Evolutionary conservation across 1,284 basidiomycete genomes (phyloP).

Genomic region (Waitea zeae): DNA sequence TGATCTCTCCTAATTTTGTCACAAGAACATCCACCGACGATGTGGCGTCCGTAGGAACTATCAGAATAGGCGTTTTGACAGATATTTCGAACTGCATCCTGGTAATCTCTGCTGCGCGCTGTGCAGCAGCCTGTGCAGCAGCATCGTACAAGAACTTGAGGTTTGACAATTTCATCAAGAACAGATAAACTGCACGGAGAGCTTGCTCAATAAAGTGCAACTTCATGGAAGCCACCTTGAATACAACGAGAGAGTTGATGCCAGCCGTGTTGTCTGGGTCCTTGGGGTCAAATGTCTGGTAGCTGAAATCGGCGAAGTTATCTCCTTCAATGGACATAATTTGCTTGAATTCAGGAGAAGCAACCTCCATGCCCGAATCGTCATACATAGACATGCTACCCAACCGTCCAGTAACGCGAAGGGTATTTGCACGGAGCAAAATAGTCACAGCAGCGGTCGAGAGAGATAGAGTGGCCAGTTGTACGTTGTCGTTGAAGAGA

Average conservation of each 20-base stretch:
- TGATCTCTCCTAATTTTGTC: conserved; percentile 82
- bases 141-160: conserved; percentile 92
- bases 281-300: conserved; percentile 80
- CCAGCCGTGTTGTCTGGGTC: conserved; percentile 50
- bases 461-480: conserved; percentile 77
- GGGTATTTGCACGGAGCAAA: conserved; percentile 55
- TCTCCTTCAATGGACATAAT: conserved; percentile 91
- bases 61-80: conserved; percentile 85
- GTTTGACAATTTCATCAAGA: conserved; percentile 76
- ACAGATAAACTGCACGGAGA: conserved; percentile 73
- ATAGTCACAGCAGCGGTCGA: conserved; percentile 86
- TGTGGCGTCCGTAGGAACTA: conserved; percentile 67
- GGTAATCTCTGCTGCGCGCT: conserved; percentile 78
- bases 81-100: conserved; percentile 86
- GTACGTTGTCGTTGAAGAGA: conserved; percentile 62
- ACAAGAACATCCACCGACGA: conserved; percentile 55
- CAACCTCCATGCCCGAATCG: conserved; percentile 39
- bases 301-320: conserved; percentile 89
- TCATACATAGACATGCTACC: conserved; percentile 81
- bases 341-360: conserved; percentile 65
- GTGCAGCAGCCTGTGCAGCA: conserved; percentile 85
- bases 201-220: conserved; percentile 83
- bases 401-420: conserved; percentile 72
- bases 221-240: conserved; percentile 85
- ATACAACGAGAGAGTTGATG: conserved; percentile 74